Conservation (phyloP, 257 asterid genomes). For the Prunella vulgaris region DNA sequence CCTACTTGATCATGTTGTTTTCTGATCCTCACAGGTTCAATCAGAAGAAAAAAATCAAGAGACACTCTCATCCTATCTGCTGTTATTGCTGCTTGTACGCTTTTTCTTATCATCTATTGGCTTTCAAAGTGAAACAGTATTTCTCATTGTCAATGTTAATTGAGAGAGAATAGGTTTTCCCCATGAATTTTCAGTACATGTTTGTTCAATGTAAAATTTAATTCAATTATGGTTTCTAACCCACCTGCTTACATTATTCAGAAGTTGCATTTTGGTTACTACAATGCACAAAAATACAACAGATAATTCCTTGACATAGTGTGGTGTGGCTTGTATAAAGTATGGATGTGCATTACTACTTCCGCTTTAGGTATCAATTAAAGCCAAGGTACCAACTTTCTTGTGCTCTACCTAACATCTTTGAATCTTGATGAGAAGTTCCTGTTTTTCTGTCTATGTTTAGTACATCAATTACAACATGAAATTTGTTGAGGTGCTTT, state of each 20-base stretch:
- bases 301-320: constrained; percentile 3
- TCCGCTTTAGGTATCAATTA: neutral
- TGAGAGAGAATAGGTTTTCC: constrained; percentile 12
- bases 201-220: constrained; percentile 21
- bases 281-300: neutral
- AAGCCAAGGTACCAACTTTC: neutral
- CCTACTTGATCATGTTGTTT: constrained; percentile 11
- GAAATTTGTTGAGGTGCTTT: too few species aligned
- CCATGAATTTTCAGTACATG: constrained; percentile 31
- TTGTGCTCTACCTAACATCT: neutral
- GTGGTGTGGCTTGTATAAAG: constrained; percentile 1
- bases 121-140: constrained; percentile 67
- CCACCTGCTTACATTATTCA: neutral
- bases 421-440: constrained; percentile 3
- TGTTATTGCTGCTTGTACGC: constrained; percentile 96
- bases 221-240: constrained; percentile 11
- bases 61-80: constrained; percentile 93
- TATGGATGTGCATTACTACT: neutral
- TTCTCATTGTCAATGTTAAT: constrained; percentile 7
- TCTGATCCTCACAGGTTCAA: constrained; percentile 59
- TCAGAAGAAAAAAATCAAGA: constrained; percentile 77
- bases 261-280: constrained; percentile 10
- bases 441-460: neutral
- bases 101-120: constrained; percentile 91
- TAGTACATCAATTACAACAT: neutral